Percentiles rank a stretch among this genome's conserved stretches.
These are phyloP conservation scores for Leccinum disarticulatum DNA, from an alignment of 768 basidiomycete genomes.

Conservation along the genomic window DNA sequence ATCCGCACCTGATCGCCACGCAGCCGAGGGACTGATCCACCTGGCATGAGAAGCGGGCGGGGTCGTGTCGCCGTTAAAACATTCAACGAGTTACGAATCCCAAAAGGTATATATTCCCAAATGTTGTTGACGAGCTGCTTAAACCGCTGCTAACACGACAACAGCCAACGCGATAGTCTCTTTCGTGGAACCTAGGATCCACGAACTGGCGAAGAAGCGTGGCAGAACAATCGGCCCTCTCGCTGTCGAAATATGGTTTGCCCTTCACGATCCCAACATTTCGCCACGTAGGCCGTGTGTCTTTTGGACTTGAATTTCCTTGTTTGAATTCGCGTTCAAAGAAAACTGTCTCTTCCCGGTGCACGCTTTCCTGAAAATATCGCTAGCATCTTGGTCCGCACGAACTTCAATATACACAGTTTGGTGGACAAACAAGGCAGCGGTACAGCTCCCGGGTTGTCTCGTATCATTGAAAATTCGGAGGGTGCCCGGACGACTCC, in stretches of 20 bases:
- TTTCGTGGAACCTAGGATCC: slow-evolving; percentile 14
- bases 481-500: slow-evolving; percentile 98
- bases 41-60: slow-evolving; percentile 1
- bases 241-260: no score
- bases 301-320: neutral
- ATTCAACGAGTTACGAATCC: slow-evolving; percentile 3
- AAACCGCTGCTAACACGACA: no score
- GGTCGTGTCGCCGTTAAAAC: no score
- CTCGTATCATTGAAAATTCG: slow-evolving; percentile 95
- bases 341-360: slow-evolving; percentile 6
- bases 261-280: neutral
- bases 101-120: slow-evolving; percentile 10
- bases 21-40: no score
- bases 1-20: no score
- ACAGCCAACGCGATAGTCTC: neutral
- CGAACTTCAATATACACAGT: neutral
- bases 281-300: slow-evolving; percentile 1
- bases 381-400: slow-evolving; percentile 13
- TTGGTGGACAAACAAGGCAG: neutral
- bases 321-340: slow-evolving; percentile 1
- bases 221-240: slow-evolving; percentile 9
- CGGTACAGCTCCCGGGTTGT: slow-evolving; percentile 19
- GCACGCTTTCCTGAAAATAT: slow-evolving; percentile 17
- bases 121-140: neutral
- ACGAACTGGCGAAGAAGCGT: slow-evolving; percentile 9